phyloP scores from a whole-genome alignment of 192 early-diverging fungal species.

The Coemansia sp. region DNA sequence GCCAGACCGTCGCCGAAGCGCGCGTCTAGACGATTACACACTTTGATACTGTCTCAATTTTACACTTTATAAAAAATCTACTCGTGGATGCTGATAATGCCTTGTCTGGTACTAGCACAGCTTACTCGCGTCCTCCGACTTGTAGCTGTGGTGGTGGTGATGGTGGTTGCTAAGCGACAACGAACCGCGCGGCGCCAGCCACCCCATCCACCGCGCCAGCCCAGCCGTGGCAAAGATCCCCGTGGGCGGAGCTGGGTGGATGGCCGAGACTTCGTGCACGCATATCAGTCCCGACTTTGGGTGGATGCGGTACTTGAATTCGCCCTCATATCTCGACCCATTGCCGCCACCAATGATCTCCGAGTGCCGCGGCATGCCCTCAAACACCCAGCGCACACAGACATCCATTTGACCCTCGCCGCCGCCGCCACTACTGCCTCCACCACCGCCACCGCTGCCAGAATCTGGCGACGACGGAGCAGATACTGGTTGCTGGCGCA shows the following conservation, averaged over 20 bases:
- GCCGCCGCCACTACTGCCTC: too few relatives aligned
- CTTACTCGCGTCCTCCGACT: too few relatives aligned
- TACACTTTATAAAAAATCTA: too few relatives aligned
- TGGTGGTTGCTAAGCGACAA: slow-evolving; percentile 14
- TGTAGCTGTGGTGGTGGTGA: too few relatives aligned
- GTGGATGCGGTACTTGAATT: slow-evolving; percentile 47
- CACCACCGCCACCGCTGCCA: too few relatives aligned
- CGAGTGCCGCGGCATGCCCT: slow-evolving; percentile 41
- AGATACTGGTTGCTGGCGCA: slow-evolving; percentile 43
- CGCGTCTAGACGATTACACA: background rate
- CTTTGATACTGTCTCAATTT: too few relatives aligned
- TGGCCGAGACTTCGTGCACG: slow-evolving; percentile 48
- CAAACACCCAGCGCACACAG: slow-evolving; percentile 52
- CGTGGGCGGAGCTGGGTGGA: slow-evolving; percentile 49
- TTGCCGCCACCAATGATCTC: slow-evolving; percentile 23
- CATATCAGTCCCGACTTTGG: slow-evolving; percentile 24
- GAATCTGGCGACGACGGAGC: too few relatives aligned
- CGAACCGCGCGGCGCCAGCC: slow-evolving; percentile 43
- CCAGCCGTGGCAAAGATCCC: slow-evolving; percentile 29
- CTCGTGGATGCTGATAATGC: too few relatives aligned
- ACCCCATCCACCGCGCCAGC: slow-evolving; percentile 47
- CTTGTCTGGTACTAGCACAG: too few relatives aligned
- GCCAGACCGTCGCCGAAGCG: slow-evolving; percentile 2
- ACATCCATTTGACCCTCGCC: slow-evolving; percentile 15
- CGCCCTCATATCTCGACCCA: slow-evolving; percentile 49